Evolutionary conservation across 2,329 filamentous ascomycete genomes (phyloP).

Genomic region (Hymenoscyphus infarciens): DNA sequence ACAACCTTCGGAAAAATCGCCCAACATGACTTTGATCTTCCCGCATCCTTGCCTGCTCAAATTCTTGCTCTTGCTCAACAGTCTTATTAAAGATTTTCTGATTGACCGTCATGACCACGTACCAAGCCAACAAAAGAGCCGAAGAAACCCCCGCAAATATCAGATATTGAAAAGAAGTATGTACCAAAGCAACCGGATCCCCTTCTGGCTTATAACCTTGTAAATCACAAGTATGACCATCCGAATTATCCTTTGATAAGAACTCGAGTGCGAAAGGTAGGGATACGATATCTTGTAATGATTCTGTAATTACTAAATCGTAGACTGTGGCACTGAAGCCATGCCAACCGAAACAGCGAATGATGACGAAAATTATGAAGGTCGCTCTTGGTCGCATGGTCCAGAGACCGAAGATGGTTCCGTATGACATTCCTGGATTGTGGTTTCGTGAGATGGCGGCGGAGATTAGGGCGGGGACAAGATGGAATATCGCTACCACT

Average conservation of each 20-base stretch:
- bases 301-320: not conserved
- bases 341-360: not conserved
- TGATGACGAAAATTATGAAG: not conserved
- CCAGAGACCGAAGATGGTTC: not conserved
- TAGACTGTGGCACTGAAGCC: not conserved
- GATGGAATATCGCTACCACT: not conserved
- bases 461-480: not conserved
- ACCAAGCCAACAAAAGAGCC: not conserved
- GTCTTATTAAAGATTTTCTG: not conserved
- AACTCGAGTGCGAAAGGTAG: not conserved
- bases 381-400: constrained; percentile 3
- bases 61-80: not conserved
- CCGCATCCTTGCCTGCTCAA: not conserved
- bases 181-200: not conserved
- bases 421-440: not conserved
- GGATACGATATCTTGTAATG: not conserved
- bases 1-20: not conserved
- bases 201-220: not conserved
- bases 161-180: not conserved
- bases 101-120: not conserved
- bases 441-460: not conserved
- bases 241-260: too few relatives aligned
- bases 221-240: not conserved
- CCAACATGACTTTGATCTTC: not conserved
- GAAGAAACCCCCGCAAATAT: not conserved